Base-by-base conservation (phyloP, 1,284 basidiomycete species). In the Cutaneotrichosporon dermatis region DNA sequence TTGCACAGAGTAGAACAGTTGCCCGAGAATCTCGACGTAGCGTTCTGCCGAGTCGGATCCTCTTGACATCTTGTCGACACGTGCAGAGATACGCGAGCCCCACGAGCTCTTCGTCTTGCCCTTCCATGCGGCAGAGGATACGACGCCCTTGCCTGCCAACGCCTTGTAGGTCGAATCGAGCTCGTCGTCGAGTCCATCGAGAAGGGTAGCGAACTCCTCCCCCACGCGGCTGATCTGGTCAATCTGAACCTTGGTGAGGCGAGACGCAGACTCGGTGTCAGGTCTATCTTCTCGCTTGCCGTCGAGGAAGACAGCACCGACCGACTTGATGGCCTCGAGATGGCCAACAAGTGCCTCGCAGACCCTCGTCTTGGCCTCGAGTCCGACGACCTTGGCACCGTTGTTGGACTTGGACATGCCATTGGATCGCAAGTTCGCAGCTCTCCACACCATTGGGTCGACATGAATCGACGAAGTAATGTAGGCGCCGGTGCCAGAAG, bases 11-110 rank as follows among this genome's bases (percentile, higher is more conserved):
- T 77, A 77, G 74, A 95, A 93, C 15, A 96, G 82, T 69, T 83
- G 85, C 58, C 83, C 83, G 54, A 98, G 82, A 33, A 86, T 85
- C 64, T 88, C 84, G 61, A 93, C 88, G 74, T 98, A 97, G 12
- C 84, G 83, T 3, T 88, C 86, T 1, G 91, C 89, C 16, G 90
- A 92, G 75, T 97, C 92, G 56, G 92, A 82, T 69, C 90, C 94
- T 60, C 87, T 89, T 65, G 88, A 92, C 70, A 97, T 86, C 75
- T 92, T 90, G 78, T 96, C 92, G 66, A 96, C 83, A 66, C 86
- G 86, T 66, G 90, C 84, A 57, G 86, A 86, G 49, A 95, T 80
- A 73, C 89, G 92, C 63, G 86, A 86, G 49, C 90, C 85, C 90
- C 90, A 92, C 40, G 83, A 69, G 11, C 42, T 63, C 71, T 69